These are phyloP conservation scores for Termitomyces sp. DNA, from an alignment of 768 basidiomycete genomes.

Conservation along the genomic window DNA sequence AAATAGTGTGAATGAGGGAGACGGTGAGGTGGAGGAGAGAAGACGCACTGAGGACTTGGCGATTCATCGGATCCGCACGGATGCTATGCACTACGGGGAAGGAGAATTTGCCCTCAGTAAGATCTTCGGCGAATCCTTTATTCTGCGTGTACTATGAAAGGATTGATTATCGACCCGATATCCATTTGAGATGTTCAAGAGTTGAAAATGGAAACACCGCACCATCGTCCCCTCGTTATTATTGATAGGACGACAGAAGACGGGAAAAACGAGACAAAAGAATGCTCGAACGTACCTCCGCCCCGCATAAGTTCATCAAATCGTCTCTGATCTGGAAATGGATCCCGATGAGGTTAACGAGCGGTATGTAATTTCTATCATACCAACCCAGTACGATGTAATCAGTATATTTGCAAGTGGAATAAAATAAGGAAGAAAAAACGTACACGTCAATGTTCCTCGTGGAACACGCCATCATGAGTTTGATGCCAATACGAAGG, in stretches of 20 bases:
- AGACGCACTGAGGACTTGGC: conserved; percentile 76
- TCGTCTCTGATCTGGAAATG: conserved; percentile 96
- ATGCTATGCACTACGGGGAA: conserved; percentile 94
- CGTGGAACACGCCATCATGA: conserved; percentile 91
- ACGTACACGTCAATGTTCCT: conserved; percentile 57
- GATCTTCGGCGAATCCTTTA: conserved; percentile 90
- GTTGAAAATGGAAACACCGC: not conserved
- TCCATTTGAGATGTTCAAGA: no score
- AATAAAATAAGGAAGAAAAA: no score
- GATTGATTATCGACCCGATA: not conserved
- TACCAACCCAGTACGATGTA: not conserved
- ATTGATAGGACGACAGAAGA: not conserved
- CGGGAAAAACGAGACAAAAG: not conserved
- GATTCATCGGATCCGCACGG: conserved; percentile 69
- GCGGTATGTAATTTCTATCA: not conserved
- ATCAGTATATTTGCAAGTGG: not conserved
- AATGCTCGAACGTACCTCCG: conserved; percentile 47
- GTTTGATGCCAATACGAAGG: conserved; percentile 88
- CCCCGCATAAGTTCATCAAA: conserved; percentile 90
- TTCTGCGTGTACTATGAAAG: conserved; percentile 70
- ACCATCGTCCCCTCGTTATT: not conserved
- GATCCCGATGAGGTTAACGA: conserved; percentile 38
- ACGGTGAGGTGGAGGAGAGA: conserved; percentile 1
- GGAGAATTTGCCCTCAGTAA: conserved; percentile 96
- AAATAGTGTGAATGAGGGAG: not conserved